A percentile compares a stretch with the other conserved stretches of the same genome.
Evolutionary conservation across 1,284 basidiomycete genomes (phyloP).

Genomic region (Sutorius eximius): DNA sequence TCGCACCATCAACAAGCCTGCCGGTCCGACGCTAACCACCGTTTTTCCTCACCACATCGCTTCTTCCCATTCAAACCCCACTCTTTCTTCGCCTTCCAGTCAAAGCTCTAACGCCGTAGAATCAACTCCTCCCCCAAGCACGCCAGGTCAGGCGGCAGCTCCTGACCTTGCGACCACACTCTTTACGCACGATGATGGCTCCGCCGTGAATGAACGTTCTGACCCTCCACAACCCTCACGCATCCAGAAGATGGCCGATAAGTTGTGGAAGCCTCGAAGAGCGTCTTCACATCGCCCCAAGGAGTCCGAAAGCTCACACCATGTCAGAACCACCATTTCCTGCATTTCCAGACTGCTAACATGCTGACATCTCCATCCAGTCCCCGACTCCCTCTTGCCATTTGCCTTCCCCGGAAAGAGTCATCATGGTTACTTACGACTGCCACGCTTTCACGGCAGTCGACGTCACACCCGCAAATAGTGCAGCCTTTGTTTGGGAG

Average conservation of each 20-base stretch:
- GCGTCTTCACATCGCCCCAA: conserved; percentile 31
- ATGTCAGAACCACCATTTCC: conserved; percentile 19
- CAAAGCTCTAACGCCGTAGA: conserved; percentile 61
- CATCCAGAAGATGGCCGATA: conserved; percentile 31
- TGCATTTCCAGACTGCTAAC: background rate
- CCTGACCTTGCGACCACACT: conserved; percentile 42
- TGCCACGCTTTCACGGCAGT: conserved; percentile 79
- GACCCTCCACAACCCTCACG: conserved; percentile 33
- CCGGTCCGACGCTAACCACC: conserved; percentile 40
- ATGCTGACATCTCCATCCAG: conserved; percentile 21
- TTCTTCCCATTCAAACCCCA: conserved; percentile 43
- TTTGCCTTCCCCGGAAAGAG: conserved; percentile 39
- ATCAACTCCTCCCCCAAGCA: conserved; percentile 63
- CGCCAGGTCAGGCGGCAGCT: conserved; percentile 52
- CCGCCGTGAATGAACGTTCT: conserved; percentile 30
- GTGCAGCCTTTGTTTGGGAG: conserved; percentile 77
- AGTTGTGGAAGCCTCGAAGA: conserved; percentile 28
- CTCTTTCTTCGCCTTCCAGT: conserved; percentile 65
- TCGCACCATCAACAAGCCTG: conserved; percentile 25
- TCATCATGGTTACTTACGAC: conserved; percentile 79
- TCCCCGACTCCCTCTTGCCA: conserved; percentile 32
- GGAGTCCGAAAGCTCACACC: conserved; percentile 31
- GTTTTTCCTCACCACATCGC: conserved; percentile 39
- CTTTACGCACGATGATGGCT: conserved; percentile 39
- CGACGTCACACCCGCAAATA: conserved; percentile 71